Percentiles rank a stretch among this genome's conserved stretches.
phyloP scores from a whole-genome alignment of 441 rosid species.

The Raphanus hybrid region DNA sequence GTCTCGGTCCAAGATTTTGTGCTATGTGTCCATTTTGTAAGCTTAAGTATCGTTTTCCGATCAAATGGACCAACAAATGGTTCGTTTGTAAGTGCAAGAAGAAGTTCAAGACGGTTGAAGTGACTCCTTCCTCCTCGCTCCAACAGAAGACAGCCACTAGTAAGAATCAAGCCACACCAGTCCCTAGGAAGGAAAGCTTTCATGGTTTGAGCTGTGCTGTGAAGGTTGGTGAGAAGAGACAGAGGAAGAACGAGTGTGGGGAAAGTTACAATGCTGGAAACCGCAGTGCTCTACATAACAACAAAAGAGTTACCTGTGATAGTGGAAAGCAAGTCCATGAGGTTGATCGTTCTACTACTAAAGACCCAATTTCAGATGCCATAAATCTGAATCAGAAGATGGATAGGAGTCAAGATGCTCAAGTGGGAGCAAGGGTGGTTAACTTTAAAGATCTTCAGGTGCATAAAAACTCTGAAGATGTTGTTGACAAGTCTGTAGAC shows the following conservation, averaged over 20 bases:
- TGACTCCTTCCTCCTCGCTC: neutral
- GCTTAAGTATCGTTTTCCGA: neutral
- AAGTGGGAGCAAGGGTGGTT: constrained; percentile 8
- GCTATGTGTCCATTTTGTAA: neutral
- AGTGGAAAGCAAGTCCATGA: neutral
- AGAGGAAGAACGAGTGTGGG: neutral
- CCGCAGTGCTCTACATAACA: neutral
- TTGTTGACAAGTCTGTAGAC: neutral
- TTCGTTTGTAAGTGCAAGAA: neutral
- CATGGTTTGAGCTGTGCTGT: neutral
- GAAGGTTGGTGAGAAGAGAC: constrained; percentile 4
- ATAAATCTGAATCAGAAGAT: neutral
- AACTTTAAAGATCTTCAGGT: constrained; percentile 11
- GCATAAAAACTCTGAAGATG: constrained; percentile 5
- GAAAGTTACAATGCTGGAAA: neutral
- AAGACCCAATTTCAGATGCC: neutral
- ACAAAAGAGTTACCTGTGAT: neutral
- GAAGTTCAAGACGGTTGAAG: neutral
- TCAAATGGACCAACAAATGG: neutral
- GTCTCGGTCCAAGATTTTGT: neutral
- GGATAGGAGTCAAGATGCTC: neutral
- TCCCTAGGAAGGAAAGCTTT: neutral
- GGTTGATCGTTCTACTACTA: neutral
- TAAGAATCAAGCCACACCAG: neutral
- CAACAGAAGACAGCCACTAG: neutral